Evolutionary conservation across 1,284 basidiomycete genomes (phyloP), one percentile per base, ranked within the genome.

Genomic region (Apiotrichum mycotoxinovorans): DNA sequence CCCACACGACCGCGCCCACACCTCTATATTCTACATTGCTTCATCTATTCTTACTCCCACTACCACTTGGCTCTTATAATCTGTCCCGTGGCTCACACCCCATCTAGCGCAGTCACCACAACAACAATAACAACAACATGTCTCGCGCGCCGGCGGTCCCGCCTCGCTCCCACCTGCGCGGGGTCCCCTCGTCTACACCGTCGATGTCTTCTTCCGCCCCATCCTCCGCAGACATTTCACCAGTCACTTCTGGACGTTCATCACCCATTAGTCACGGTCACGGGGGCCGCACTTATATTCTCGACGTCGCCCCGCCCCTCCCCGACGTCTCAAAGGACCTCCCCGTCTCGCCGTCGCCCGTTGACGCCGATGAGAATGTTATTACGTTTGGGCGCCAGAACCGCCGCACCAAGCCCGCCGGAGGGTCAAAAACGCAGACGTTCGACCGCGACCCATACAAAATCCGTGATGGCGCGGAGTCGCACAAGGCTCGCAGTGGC

Each of bases 401-500:
- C n/a, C 18, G 20, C 14, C 14, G 20, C 26, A 42, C 30, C 25
- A 52, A 44, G 44, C 12, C 27, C 26, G 45, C 45, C 30, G 30
- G 47, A n/a, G n/a, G 20, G 25, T 15, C 25, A 30, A 22, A 14
- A 12, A 41, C 18, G 27, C 40, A 45, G 49, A 22, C 40, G 47
- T 23, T 34, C 37, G 56, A 45, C 26, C 52, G 58, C 38, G 62
- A 63, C 38, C 62, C 62, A 7, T 50, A 56, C 58, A 57, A 53
- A 41, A 33, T 63, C 30, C 62, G 58, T 42, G 62, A 63, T 37
- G 53, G 56, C 4, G n/a, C 33, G 18, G 40, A 54, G n/a, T 26
- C 53, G 4, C 58, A 56, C 51, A 53, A 54, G 41, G 30, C 52
- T 11, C 35, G 51, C 17, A 60, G 58, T 25, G 62, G 62, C 17